Conservation (phyloP, 2,329 filamentous ascomycete species). For the Curvularia eragrostidis region DNA sequence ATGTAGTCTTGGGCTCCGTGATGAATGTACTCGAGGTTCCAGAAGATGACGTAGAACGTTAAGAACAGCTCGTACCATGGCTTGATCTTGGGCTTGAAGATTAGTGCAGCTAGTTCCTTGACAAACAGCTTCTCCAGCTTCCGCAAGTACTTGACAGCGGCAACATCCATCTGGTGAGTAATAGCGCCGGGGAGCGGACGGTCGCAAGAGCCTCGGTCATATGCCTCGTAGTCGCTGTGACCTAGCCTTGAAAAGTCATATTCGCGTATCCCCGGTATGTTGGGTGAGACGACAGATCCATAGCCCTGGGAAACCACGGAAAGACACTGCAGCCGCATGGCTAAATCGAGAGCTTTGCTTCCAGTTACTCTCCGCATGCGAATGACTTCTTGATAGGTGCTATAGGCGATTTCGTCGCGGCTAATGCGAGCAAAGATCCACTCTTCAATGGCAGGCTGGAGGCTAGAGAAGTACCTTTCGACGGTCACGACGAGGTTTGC, state of each 20-base stretch:
- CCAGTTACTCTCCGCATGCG: constrained; percentile 33
- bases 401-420: constrained; percentile 37
- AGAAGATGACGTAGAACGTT: constrained; percentile 46
- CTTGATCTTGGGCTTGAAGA: constrained; percentile 45
- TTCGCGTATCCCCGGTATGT: constrained; percentile 42
- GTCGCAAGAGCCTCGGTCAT: constrained; percentile 43
- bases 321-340: constrained; percentile 44
- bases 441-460: constrained; percentile 38
- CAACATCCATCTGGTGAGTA: constrained; percentile 48
- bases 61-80: constrained; percentile 49
- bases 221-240: constrained; percentile 44
- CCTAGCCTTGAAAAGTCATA: constrained; percentile 43
- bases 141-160: constrained; percentile 42
- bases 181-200: constrained; percentile 46
- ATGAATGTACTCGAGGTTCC: constrained; percentile 48
- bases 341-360: constrained; percentile 38
- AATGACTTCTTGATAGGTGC: constrained; percentile 44
- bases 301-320: constrained; percentile 49
- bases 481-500: constrained; percentile 34
- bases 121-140: constrained; percentile 40
- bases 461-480: constrained; percentile 37
- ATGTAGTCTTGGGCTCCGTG: constrained; percentile 45
- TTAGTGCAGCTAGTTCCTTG: constrained; percentile 38
- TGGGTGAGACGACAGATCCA: constrained; percentile 41
- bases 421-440: constrained; percentile 43